phyloP scores from a whole-genome alignment of 2,329 filamentous ascomycete genomes.

The Sordariomycetes sp. region DNA sequence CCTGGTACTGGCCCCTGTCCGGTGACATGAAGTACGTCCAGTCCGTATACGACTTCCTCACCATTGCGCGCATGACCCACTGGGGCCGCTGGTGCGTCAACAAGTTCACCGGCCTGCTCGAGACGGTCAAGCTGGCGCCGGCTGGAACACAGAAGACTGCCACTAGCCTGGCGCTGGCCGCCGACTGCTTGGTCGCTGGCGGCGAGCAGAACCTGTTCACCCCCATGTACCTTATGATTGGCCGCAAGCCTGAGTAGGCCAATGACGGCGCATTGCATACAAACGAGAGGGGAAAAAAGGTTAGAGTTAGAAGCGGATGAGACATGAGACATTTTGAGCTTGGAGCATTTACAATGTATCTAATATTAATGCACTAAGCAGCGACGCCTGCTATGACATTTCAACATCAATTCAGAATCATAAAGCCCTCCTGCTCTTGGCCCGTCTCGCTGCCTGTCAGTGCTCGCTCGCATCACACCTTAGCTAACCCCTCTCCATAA shows the following conservation, averaged over 20 bases:
- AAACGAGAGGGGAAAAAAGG: neutral
- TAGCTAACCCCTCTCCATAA: too few relatives aligned
- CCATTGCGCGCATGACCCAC: slow-evolving; percentile 82
- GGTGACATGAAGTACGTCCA: slow-evolving; percentile 79
- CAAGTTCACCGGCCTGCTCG: slow-evolving; percentile 66
- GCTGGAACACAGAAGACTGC: slow-evolving; percentile 90
- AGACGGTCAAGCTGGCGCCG: slow-evolving; percentile 67
- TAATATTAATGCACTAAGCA: neutral
- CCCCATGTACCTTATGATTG: slow-evolving; percentile 97
- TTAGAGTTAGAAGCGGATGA: slow-evolving; percentile 1
- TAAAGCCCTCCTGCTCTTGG: neutral
- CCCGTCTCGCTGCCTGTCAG: neutral
- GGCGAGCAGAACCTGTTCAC: slow-evolving; percentile 89
- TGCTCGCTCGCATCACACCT: neutral
- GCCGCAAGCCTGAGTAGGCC: slow-evolving; percentile 58
- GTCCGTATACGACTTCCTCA: slow-evolving; percentile 70
- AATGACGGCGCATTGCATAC: neutral
- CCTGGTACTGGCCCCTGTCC: slow-evolving; percentile 91
- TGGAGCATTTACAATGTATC: neutral
- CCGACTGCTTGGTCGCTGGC: slow-evolving; percentile 79
- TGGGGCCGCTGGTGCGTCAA: slow-evolving; percentile 69
- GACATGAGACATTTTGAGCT: neutral
- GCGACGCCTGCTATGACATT: too few relatives aligned
- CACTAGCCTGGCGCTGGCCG: slow-evolving; percentile 73
- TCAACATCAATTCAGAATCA: too few relatives aligned